Evolutionary conservation across 2,329 filamentous ascomycete genomes (phyloP), one percentile per base, ranked within the genome.

Genomic region (Hymenoscyphus fraxineus): DNA sequence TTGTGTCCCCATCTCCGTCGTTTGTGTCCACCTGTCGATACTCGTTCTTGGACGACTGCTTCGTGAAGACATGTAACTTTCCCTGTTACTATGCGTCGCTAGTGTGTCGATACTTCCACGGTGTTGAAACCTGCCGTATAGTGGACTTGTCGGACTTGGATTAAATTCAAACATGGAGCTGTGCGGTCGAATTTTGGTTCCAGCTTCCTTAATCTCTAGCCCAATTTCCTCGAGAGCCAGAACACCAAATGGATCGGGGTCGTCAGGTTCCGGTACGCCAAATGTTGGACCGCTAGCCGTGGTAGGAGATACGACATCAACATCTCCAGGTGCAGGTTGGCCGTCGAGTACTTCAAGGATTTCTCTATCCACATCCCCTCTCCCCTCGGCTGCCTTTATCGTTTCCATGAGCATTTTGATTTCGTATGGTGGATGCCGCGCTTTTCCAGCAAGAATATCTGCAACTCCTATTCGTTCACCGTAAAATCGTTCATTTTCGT

Each of bases 181-280:
- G 31, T 85, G 82, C 2, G 93, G 92, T 63, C 92, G 83, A 62
- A 85, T 81, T 59, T 87, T 85, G 2, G 88, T 89, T 40, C 92
- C 93, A n/a, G 93, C 93, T 78, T 97, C 93, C 61, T 91, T 86
- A 69, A 98, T 95, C 71, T 94, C 91, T 63, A 97, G 80, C 2
- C 94, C 94, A 66, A 93, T 91, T 80, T 92, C 89, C 74, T 97
- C 92, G n/a, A 98, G 79, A 7, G 94, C 93, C 68, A 93, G 84
- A 32, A 97, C 90, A 31, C 94, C 94, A 73, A 91, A 98, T 0
- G 94, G 94, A 75, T 98, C 94, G 0, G 93, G 93, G 71, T 98
- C 94, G 62, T 93, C 87, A 3, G 81, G 78, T 67, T 89, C 87
- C 0, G 92, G 93, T 16, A 97, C 81, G 1, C 93, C 93, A 78